phyloP scores from a whole-genome alignment of 2,329 filamentous ascomycete species.

The Talaromyces pinophilus region DNA sequence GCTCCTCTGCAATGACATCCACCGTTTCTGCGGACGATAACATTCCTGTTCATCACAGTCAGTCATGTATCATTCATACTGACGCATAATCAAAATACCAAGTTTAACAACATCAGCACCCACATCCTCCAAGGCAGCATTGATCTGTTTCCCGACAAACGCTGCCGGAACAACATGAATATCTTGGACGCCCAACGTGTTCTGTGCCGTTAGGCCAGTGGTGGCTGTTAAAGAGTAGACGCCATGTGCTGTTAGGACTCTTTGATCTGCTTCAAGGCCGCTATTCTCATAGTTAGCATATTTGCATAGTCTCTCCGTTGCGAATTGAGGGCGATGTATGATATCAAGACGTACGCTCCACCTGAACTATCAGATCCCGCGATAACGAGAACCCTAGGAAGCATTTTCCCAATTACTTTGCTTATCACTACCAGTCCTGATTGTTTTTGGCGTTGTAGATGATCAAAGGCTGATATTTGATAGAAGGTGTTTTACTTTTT shows the following conservation, averaged over 20 bases:
- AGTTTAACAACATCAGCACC: slow-evolving; percentile 89
- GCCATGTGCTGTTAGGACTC: slow-evolving; percentile 86
- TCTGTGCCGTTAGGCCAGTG: slow-evolving; percentile 93
- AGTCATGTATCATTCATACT: background rate
- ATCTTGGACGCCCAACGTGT: slow-evolving; percentile 78
- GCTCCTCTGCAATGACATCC: slow-evolving; percentile 64
- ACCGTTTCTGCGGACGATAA: slow-evolving; percentile 72
- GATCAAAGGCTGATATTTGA: background rate
- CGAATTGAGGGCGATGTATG: background rate
- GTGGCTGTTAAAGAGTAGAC: slow-evolving; percentile 97
- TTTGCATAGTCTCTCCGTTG: background rate
- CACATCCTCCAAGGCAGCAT: slow-evolving; percentile 80
- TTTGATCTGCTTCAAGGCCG: slow-evolving; percentile 93
- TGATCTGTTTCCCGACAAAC: slow-evolving; percentile 83
- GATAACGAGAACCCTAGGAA: slow-evolving; percentile 69
- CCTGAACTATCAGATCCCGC: slow-evolving; percentile 90
- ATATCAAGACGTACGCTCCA: slow-evolving; percentile 69
- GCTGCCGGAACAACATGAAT: slow-evolving; percentile 76
- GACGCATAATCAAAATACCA: slow-evolving; percentile 54
- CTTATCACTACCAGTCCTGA: background rate
- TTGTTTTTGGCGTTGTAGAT: background rate
- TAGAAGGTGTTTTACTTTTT: background rate
- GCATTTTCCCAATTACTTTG: slow-evolving; percentile 30
- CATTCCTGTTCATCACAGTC: slow-evolving; percentile 64
- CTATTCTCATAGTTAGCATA: slow-evolving; percentile 49